Percentiles rank a stretch among this genome's conserved stretches.
Conservation (phyloP, 768 basidiomycete species). For the Suillus occidentalis region DNA sequence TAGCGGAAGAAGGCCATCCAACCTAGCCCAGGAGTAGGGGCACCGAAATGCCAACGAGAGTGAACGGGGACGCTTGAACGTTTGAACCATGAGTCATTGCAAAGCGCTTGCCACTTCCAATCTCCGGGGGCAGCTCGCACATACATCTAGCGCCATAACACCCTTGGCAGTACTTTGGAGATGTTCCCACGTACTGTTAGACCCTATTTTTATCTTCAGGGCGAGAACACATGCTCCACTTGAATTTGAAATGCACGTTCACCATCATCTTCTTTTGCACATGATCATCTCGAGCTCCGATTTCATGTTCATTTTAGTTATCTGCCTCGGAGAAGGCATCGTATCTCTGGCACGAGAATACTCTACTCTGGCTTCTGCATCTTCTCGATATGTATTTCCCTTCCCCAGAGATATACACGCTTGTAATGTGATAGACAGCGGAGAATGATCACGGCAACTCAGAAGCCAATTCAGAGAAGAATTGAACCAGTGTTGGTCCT, state of each 20-base stretch:
- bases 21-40: too few relatives aligned
- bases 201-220: too few relatives aligned
- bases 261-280: background rate
- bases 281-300: background rate
- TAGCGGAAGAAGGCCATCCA: background rate
- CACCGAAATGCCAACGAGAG: background rate
- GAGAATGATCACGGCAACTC: background rate
- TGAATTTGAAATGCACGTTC: background rate
- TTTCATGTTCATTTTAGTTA: background rate
- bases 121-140: background rate
- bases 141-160: background rate
- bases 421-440: background rate
- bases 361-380: background rate
- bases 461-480: background rate
- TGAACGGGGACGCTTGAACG: background rate
- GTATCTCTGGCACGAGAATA: background rate
- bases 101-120: background rate
- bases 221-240: too few relatives aligned
- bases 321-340: background rate
- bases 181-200: too few relatives aligned
- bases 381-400: background rate
- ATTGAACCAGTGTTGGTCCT: background rate
- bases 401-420: background rate
- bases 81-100: background rate
- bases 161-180: too few relatives aligned